Conservation (phyloP, 176 grass and related monocot genomes). For the Zoysia pacifica region DNA sequence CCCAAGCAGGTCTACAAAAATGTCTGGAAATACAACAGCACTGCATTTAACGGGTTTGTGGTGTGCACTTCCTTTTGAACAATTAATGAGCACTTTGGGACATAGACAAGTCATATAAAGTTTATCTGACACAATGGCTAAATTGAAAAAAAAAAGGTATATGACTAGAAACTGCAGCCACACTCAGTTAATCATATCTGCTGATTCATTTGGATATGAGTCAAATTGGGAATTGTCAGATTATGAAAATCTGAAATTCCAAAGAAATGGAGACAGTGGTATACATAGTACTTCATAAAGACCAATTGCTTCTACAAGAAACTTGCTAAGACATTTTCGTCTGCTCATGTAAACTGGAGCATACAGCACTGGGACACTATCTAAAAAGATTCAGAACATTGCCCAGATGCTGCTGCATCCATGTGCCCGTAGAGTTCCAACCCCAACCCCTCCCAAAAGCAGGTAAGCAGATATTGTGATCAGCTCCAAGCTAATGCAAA, state of each 20-base stretch:
- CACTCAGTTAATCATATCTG: neutral
- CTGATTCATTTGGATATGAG: constrained; percentile 1
- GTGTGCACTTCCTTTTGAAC: neutral
- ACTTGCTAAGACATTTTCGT: neutral
- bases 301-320: neutral
- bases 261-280: neutral
- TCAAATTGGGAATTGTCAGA: neutral
- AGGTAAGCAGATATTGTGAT: neutral
- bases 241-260: constrained; percentile 18
- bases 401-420: neutral
- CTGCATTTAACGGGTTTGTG: neutral
- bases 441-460: neutral
- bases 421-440: neutral
- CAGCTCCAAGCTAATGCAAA: neutral
- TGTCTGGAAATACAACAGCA: neutral
- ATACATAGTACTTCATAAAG: constrained; percentile 4
- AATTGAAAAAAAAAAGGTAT: constrained; percentile 19
- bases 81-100: neutral
- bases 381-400: neutral
- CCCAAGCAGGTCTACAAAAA: neutral
- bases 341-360: neutral
- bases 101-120: neutral
- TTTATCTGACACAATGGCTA: neutral
- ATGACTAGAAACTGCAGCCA: neutral
- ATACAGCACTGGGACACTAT: neutral